Evolutionary conservation across 495 filamentous ascomycete species (phyloP).

Genomic region (Annulohypoxylon stygium): DNA sequence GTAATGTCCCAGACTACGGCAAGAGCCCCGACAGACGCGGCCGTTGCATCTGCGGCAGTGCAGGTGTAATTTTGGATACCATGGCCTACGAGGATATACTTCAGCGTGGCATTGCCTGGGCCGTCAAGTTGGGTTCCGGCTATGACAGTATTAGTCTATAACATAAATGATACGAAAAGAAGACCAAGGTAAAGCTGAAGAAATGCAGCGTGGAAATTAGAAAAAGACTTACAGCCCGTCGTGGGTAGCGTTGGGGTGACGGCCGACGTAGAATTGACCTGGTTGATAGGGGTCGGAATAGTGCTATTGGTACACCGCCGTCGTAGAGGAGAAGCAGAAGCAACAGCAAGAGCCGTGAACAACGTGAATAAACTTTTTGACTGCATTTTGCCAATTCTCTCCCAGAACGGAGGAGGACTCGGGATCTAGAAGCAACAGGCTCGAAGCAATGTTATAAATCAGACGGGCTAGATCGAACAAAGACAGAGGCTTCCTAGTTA

Average conservation of each 20-base stretch:
- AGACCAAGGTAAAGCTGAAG: neutral
- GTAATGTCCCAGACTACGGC: slow-evolving; percentile 76
- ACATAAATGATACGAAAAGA: neutral
- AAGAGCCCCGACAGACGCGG: slow-evolving; percentile 67
- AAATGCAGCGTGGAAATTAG: neutral
- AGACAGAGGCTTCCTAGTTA: slow-evolving; percentile 15
- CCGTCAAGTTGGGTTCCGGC: slow-evolving; percentile 58
- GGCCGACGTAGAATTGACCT: slow-evolving; percentile 22
- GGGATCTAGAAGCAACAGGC: slow-evolving; percentile 22
- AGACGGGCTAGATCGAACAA: slow-evolving; percentile 1
- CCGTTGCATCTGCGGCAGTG: slow-evolving; percentile 45
- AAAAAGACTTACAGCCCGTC: slow-evolving; percentile 46
- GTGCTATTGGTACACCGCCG: slow-evolving; percentile 44
- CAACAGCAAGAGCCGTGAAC: slow-evolving; percentile 49
- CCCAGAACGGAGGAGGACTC: slow-evolving; percentile 11
- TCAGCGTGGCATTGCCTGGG: slow-evolving; percentile 63
- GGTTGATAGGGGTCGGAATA: slow-evolving; percentile 18
- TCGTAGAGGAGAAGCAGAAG: slow-evolving; percentile 52
- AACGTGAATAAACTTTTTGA: slow-evolving; percentile 40
- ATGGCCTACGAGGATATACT: slow-evolving; percentile 75
- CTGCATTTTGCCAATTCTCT: slow-evolving; percentile 45
- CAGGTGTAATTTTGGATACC: slow-evolving; percentile 87
- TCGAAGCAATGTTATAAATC: slow-evolving; percentile 42
- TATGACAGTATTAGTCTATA: slow-evolving; percentile 32
- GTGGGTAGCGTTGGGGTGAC: slow-evolving; percentile 42